Base-by-base conservation (phyloP, 1,139 yeast genomes). In the Tardiomyces blankii region DNA sequence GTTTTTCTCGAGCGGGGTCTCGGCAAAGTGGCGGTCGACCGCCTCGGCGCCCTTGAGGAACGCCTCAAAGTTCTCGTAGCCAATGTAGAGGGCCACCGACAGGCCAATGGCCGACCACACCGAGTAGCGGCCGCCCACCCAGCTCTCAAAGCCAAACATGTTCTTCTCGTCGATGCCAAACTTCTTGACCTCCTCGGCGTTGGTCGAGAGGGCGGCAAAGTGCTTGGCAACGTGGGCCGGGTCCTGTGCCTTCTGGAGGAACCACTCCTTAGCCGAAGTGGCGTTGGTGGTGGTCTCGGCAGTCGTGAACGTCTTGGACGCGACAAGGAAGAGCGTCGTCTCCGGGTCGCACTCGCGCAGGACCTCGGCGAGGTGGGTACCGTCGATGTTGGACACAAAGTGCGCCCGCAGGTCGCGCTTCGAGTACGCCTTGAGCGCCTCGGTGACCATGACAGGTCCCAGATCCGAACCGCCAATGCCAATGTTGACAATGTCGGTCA, bases 81-180 rank as follows among this genome's bases (percentile, higher is more conserved):
- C 98, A 68, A 91, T 82, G 78, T 84, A 91, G 60, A 91, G 72
- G 59, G 95, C 95, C 53, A 91, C 91, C 33, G 96, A 86, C 60
- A 91, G 79, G 52, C 98, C 98, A 68, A 91, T 91, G 55, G 98
- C 93, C 41, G 96, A 86, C 98, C 98, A 91, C 50, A 91, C 98
- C 23, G 97, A 89, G 80, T 91, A 91, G 70, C 98, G 83, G 63
- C 98, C 98, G 63, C 98, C 98, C 53, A 91, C 98, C 98, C 98
- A 91, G 73, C 74, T 82, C 69, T 88, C 96, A 63, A 91, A 91
- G 51, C 95, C 97, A 70, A 91, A 91, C 98, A 91, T 91, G 75
- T 91, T 91, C 68, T 81, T 83, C 66, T 96, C 80, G 73, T 91
- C 97, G 58, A 91, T 91, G 62, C 98, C 98, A 62, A 91, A 91